Evolutionary conservation across 148 eudicot species (phyloP), one percentile per base, ranked within the genome.

Genomic region (Rhododendron molle): DNA sequence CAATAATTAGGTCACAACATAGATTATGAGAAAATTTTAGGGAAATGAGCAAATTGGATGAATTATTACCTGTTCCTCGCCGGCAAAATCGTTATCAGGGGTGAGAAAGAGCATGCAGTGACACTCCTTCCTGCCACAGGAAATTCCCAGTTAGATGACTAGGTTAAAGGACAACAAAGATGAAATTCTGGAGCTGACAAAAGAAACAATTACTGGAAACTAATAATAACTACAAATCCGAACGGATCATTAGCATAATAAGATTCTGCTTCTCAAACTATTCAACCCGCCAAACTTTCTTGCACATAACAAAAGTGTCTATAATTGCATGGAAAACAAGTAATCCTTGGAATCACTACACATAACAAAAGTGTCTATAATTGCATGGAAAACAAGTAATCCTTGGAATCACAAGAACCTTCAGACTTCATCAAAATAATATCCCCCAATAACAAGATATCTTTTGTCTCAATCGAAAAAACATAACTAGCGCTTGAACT

Each of bases 91-190:
- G 88, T 96, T 96, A 43, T 96, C 99, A 58, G 97, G 90, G 78
- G 99, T 95, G 80, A 96, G 97, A 88, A 96, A 96, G 83, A 96
- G 96, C 99, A 96, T 96, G 91, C 99, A 96, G 90, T 96, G 99
- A 85, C 99, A 96, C 87, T 95, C 98, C 90, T 96, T 95, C 93
- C 99, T 96, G 95, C 82, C 87, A 92, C 52, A 43, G 83, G 76
- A 87, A 73, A 16, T 52, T 38, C n/a, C 69, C 52, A 82, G 67
- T 85, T 40, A 81, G 60, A 13, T 46, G 26, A 81, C 79, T 50
- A 30, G 80, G 47, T 15, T 3, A 50, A 84, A 84, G 73, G 44
- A 12, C 11, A 6, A 52, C 13, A 15, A 34, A 18, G 47, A 49
- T 2, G 50, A 73, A 13, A 30, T 84, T 74, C 2, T 56, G 11